Evolutionary conservation across 2,329 filamentous ascomycete genomes (phyloP).

Genomic region (Peltaster fructicola): DNA sequence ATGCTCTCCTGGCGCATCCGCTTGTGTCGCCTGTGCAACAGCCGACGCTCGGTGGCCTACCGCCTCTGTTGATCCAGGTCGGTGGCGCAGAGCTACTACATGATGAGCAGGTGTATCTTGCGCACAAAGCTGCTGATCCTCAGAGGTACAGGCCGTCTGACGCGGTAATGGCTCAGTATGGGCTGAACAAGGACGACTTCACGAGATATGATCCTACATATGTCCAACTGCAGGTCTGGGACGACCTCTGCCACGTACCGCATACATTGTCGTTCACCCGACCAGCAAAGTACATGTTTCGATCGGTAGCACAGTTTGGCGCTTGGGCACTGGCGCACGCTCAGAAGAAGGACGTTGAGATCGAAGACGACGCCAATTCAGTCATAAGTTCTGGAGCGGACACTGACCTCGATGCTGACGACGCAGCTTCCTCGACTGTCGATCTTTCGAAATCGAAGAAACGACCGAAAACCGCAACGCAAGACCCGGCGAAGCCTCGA

Average conservation of each 20-base stretch:
- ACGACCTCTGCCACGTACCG: slow-evolving; percentile 81
- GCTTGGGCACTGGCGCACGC: slow-evolving; percentile 78
- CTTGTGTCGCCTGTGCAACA: slow-evolving; percentile 80
- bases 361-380: slow-evolving; percentile 61
- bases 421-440: slow-evolving; percentile 4
- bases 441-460: slow-evolving; percentile 4
- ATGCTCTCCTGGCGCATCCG: slow-evolving; percentile 72
- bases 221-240: slow-evolving; percentile 91
- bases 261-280: slow-evolving; percentile 88
- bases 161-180: slow-evolving; percentile 43
- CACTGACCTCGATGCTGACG: slow-evolving; percentile 12
- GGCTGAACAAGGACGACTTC: slow-evolving; percentile 35
- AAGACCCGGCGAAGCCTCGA: slow-evolving; percentile 2
- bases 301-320: slow-evolving; percentile 80
- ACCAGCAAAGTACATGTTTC: slow-evolving; percentile 94
- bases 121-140: slow-evolving; percentile 85
- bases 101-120: slow-evolving; percentile 88
- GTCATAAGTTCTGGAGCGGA: slow-evolving; percentile 45
- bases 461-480: slow-evolving; percentile 5
- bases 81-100: slow-evolving; percentile 78
- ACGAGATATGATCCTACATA: slow-evolving; percentile 63
- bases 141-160: slow-evolving; percentile 54
- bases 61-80: slow-evolving; percentile 68
- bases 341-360: slow-evolving; percentile 64
- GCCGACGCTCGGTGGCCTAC: slow-evolving; percentile 73